These are phyloP conservation scores for Globisporangium parvum DNA, from an alignment of 352 stramenopile species.

Conservation along the genomic window DNA sequence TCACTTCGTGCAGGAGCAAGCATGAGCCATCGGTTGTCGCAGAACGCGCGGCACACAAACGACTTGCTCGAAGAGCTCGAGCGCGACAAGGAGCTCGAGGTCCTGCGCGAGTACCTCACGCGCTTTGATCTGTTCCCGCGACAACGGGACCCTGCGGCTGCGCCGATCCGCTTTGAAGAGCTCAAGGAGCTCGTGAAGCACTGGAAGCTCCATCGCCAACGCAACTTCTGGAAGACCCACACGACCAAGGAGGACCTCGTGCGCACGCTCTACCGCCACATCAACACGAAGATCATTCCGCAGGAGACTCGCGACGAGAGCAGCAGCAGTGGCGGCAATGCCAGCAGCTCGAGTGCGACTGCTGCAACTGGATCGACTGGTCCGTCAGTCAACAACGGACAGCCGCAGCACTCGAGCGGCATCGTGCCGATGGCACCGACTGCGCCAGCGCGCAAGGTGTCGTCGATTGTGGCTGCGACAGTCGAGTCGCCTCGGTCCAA, in stretches of 20 bases:
- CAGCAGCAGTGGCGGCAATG: conserved; percentile 7
- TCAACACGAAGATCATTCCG: conserved; percentile 83
- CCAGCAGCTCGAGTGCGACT: neutral
- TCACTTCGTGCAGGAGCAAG: neutral
- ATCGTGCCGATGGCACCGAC: conserved; percentile 18
- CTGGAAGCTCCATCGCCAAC: conserved; percentile 87
- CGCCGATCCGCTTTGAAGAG: conserved; percentile 86
- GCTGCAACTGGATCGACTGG: neutral
- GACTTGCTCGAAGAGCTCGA: conserved; percentile 82
- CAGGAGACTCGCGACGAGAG: conserved; percentile 50
- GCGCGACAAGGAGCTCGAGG: conserved; percentile 82
- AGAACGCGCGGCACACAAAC: conserved; percentile 75
- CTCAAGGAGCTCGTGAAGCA: conserved; percentile 88
- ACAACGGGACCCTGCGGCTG: conserved; percentile 61
- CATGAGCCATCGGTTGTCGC: conserved; percentile 81
- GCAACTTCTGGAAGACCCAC: conserved; percentile 89
- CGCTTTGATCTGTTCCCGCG: conserved; percentile 73
- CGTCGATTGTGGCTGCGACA: conserved; percentile 19
- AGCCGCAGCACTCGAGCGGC: conserved; percentile 4
- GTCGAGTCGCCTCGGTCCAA: conserved; percentile 51
- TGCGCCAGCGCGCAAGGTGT: conserved; percentile 29
- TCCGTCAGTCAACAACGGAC: conserved; percentile 3
- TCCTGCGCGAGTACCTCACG: conserved; percentile 80
- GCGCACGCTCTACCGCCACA: conserved; percentile 77
- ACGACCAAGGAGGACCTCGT: conserved; percentile 86